A percentile compares a stretch with the other conserved stretches of the same genome.
phyloP scores from a whole-genome alignment of 768 basidiomycete species.

The Rhizopogon vulgaris region DNA sequence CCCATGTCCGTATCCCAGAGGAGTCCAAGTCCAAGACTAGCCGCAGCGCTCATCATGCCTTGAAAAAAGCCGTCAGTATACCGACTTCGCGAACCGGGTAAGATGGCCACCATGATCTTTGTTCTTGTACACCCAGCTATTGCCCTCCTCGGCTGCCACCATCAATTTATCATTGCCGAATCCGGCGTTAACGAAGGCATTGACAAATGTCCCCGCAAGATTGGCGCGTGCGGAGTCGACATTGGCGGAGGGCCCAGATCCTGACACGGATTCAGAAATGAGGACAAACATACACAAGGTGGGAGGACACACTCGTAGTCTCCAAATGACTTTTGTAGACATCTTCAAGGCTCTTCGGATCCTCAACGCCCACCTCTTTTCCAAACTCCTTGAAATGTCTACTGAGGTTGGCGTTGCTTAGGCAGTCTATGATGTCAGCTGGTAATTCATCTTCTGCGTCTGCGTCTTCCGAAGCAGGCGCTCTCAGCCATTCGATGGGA shows the following conservation, averaged over 20 bases:
- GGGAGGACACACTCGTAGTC: constrained; percentile 57
- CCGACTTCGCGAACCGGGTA: neutral
- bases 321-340: constrained; percentile 97
- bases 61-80: constrained; percentile 1
- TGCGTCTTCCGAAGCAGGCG: constrained; percentile 40
- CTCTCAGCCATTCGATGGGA: constrained; percentile 83
- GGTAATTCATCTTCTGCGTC: constrained; percentile 63
- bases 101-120: constrained; percentile 80
- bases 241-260: constrained; percentile 60
- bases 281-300: neutral
- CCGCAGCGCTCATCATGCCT: constrained; percentile 97
- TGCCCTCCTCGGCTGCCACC: constrained; percentile 94
- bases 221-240: constrained; percentile 94
- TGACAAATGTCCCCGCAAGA: constrained; percentile 94
- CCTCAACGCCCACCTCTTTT: constrained; percentile 85
- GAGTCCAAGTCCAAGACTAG: constrained; percentile 86
- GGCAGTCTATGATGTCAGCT: constrained; percentile 78
- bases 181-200: constrained; percentile 97
- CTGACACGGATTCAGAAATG: constrained; percentile 25
- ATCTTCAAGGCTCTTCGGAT: constrained; percentile 90
- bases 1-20: constrained; percentile 97
- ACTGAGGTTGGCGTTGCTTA: constrained; percentile 83
- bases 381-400: constrained; percentile 85
- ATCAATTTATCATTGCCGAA: constrained; percentile 99
- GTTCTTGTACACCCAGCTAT: constrained; percentile 99